A percentile compares a stretch with the other conserved stretches of the same genome.
Evolutionary conservation across 2,329 filamentous ascomycete genomes (phyloP).

Genomic region (Aspergillus cejpii): DNA sequence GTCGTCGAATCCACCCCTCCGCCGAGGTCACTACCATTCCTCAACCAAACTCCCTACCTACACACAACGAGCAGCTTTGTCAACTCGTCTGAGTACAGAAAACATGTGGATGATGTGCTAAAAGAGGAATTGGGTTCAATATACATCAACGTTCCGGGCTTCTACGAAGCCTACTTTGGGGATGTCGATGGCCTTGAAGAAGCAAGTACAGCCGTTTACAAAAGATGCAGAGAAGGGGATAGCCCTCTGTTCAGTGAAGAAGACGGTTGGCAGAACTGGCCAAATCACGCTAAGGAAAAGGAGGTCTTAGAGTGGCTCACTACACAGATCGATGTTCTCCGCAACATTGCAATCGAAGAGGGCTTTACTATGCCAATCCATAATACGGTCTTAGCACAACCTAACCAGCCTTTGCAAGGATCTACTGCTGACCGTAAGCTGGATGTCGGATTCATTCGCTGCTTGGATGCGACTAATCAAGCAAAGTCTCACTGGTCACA

Average conservation of each 20-base stretch:
- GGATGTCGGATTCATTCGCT: constrained; percentile 31
- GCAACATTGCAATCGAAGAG: constrained; percentile 7
- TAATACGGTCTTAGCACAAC: constrained; percentile 16
- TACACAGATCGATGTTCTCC: constrained; percentile 10
- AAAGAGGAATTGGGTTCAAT: constrained; percentile 25
- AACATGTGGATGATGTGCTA: constrained; percentile 22
- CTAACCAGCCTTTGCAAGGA: constrained; percentile 22
- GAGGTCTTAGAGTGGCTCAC: constrained; percentile 24
- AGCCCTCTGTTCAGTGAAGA: constrained; percentile 19
- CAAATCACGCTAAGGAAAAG: constrained; percentile 19
- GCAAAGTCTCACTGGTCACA: constrained; percentile 2
- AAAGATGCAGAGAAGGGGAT: constrained; percentile 20
- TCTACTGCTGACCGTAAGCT: constrained; percentile 31
- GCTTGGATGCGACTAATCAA: not conserved
- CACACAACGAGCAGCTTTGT: constrained; percentile 25
- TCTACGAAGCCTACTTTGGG: constrained; percentile 23
- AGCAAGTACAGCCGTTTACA: constrained; percentile 20
- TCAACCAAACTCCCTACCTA: constrained; percentile 20
- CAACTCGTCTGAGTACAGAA: constrained; percentile 25
- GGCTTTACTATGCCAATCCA: not conserved
- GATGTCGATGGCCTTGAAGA: constrained; percentile 17
- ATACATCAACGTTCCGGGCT: constrained; percentile 20
- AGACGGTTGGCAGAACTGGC: constrained; percentile 26
- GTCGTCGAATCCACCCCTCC: constrained; percentile 21
- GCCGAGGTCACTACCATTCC: constrained; percentile 13